Evolutionary conservation across 1,139 yeast genomes (phyloP).

Genomic region (Candida neerlandica): DNA sequence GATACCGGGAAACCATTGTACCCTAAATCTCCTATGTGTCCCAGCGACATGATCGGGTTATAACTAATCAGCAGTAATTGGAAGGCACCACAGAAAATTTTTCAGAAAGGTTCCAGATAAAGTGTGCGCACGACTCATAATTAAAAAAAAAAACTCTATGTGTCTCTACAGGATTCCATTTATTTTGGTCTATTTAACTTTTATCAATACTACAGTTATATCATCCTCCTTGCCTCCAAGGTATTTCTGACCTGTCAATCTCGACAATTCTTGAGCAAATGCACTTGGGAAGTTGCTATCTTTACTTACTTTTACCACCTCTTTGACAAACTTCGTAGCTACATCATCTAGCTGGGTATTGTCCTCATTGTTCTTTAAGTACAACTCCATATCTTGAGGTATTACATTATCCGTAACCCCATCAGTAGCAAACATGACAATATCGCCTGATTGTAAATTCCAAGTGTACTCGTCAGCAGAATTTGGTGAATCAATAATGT

Average conservation of each 20-base stretch:
- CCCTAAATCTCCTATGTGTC: constrained; percentile 30
- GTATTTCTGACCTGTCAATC: constrained; percentile 68
- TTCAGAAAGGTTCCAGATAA: too few relatives aligned
- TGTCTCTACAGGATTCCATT: too few relatives aligned
- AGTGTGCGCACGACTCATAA: too few relatives aligned
- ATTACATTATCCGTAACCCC: constrained; percentile 89
- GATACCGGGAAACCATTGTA: constrained; percentile 68
- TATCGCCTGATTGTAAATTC: constrained; percentile 66
- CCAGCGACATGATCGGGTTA: neutral
- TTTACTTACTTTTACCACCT: constrained; percentile 69
- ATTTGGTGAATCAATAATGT: constrained; percentile 57
- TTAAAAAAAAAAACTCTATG: too few relatives aligned
- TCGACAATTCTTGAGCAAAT: constrained; percentile 78
- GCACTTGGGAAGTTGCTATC: constrained; percentile 81
- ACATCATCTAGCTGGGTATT: constrained; percentile 34
- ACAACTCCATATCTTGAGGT: constrained; percentile 70
- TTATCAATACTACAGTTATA: constrained; percentile 76
- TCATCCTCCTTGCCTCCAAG: constrained; percentile 97
- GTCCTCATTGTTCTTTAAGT: constrained; percentile 48
- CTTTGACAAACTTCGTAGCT: constrained; percentile 61
- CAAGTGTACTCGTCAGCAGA: constrained; percentile 54
- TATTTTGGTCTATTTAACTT: constrained; percentile 41
- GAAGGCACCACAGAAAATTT: too few relatives aligned
- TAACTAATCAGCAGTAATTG: too few relatives aligned
- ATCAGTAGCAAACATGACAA: constrained; percentile 87